A percentile compares a stretch with the other conserved stretches of the same genome.
These are phyloP conservation scores for Debaryomycetaceae sp. DNA, from an alignment of 1,139 yeast genomes.

Conservation along the genomic window DNA sequence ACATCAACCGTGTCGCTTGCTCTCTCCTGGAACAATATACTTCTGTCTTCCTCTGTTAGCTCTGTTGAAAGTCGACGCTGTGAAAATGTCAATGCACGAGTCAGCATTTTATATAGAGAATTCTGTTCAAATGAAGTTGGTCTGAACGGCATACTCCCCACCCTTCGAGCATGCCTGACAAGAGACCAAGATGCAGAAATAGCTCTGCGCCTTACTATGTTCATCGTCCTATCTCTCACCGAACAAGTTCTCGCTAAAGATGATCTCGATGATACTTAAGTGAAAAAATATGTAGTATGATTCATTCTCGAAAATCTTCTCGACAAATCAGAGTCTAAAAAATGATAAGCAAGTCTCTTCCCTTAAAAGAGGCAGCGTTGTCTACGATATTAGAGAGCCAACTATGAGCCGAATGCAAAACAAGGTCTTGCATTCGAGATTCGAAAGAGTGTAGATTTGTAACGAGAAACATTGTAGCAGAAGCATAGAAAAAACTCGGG, in stretches of 20 bases:
- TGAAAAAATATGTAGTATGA: background rate
- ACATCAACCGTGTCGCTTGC: conserved; percentile 87
- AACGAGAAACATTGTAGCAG: too few relatives aligned
- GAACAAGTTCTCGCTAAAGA: background rate
- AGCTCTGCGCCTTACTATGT: background rate
- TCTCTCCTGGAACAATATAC: conserved; percentile 54
- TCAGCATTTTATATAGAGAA: background rate
- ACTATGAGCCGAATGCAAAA: too few relatives aligned
- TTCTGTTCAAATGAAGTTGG: background rate
- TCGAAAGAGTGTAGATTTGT: too few relatives aligned
- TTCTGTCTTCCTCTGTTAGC: conserved; percentile 39
- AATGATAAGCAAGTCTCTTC: background rate
- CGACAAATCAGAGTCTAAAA: background rate
- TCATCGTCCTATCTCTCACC: background rate
- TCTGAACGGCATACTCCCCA: background rate
- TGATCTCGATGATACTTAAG: background rate
- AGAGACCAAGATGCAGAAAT: background rate
- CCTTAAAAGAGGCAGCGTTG: too few relatives aligned
- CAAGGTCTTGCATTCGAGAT: too few relatives aligned
- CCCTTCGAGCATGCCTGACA: background rate
- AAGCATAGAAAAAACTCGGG: background rate
- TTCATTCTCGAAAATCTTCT: background rate
- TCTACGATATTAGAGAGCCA: too few relatives aligned
- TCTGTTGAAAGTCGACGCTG: conserved; percentile 1
- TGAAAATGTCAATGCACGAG: background rate